Percentiles rank a stretch among this genome's conserved stretches.
Conservation (phyloP, 2,329 filamentous ascomycete species). For the Thelonectria olida region DNA sequence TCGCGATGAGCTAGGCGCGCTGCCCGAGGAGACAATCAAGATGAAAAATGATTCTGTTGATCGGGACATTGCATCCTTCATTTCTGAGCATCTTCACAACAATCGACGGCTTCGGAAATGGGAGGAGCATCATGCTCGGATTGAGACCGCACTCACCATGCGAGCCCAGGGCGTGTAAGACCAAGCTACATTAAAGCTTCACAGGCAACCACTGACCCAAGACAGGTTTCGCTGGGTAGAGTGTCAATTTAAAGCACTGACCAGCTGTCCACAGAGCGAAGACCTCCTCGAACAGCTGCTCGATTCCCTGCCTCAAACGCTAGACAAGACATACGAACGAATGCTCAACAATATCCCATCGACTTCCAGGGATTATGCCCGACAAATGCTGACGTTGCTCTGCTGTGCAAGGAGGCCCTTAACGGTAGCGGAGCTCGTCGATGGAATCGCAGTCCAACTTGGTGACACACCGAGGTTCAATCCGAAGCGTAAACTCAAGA, state of each 20-base stretch:
- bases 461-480: slow-evolving; percentile 2
- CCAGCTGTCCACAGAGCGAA: slow-evolving; percentile 15
- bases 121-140: slow-evolving; percentile 1
- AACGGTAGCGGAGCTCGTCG: background rate
- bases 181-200: background rate
- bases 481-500: slow-evolving; percentile 11
- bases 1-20: slow-evolving; percentile 25
- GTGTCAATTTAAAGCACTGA: slow-evolving; percentile 31
- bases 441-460: slow-evolving; percentile 8
- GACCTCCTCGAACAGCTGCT: slow-evolving; percentile 34
- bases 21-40: slow-evolving; percentile 20
- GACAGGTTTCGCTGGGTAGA: slow-evolving; percentile 38
- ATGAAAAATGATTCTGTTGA: slow-evolving; percentile 15
- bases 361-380: background rate
- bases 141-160: slow-evolving; percentile 7
- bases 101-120: slow-evolving; percentile 19
- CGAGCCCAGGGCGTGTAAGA: slow-evolving; percentile 16
- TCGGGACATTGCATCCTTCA: slow-evolving; percentile 2
- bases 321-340: slow-evolving; percentile 41
- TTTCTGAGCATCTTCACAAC: slow-evolving; percentile 10
- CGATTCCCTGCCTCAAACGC: slow-evolving; percentile 36
- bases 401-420: slow-evolving; percentile 13
- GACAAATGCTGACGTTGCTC: slow-evolving; percentile 3
- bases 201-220: background rate
- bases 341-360: slow-evolving; percentile 13